Evolutionary conservation across 2,329 filamentous ascomycete species (phyloP).

Genomic region (Colletotrichum sansevieriae): DNA sequence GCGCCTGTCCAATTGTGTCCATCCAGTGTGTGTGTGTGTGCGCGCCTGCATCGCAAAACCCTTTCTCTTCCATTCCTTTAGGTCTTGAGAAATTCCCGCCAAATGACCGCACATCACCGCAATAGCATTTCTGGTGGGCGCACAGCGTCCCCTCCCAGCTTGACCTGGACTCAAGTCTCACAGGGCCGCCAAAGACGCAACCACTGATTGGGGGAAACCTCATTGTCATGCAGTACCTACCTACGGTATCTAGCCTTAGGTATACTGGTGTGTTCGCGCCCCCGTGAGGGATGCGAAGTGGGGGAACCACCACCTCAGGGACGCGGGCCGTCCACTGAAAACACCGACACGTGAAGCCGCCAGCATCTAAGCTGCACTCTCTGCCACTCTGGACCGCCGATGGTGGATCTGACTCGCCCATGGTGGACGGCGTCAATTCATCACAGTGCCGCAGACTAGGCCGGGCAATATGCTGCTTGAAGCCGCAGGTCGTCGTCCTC

Average conservation of each 20-base stretch:
- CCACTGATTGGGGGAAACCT: conserved; percentile 28
- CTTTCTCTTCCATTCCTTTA: conserved; percentile 1
- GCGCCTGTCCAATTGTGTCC: conserved; percentile 8
- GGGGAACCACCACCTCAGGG: neutral
- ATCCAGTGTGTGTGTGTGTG: too few relatives aligned
- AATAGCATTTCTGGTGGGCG: conserved; percentile 23
- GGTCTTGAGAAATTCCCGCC: neutral
- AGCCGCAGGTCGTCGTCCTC: conserved; percentile 20
- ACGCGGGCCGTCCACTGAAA: neutral
- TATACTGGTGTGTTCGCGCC: neutral
- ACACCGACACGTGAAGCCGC: conserved; percentile 31
- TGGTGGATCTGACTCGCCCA: conserved; percentile 28
- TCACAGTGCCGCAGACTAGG: conserved; percentile 28
- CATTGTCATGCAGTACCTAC: neutral
- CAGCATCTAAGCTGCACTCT: conserved; percentile 10
- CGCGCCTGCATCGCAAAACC: neutral
- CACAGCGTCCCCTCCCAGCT: conserved; percentile 20
- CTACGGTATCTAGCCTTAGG: too few relatives aligned
- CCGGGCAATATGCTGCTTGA: conserved; percentile 18
- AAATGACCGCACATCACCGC: conserved; percentile 5
- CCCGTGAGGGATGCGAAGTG: conserved; percentile 26
- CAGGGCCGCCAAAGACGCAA: conserved; percentile 12
- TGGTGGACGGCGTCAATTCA: conserved; percentile 17
- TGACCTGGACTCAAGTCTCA: conserved; percentile 16
- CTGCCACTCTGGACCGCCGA: conserved; percentile 1